Percentiles rank a stretch among this genome's conserved stretches.
These are phyloP conservation scores for Yarrowia keelungensis DNA, from an alignment of 805 yeast genomes.

Conservation along the genomic window DNA sequence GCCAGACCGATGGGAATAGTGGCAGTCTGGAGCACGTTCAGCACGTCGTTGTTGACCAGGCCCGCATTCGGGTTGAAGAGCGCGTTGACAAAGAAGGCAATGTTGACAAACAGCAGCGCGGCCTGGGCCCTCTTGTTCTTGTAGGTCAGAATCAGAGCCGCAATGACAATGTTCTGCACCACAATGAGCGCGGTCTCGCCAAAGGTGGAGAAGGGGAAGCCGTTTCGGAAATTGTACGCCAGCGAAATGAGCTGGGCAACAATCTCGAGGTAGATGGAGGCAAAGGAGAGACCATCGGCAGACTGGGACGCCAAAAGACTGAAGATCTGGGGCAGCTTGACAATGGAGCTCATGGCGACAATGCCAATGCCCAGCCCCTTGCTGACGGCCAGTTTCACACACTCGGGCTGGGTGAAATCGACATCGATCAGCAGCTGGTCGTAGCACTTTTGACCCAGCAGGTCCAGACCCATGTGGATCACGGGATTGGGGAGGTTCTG, in stretches of 20 bases:
- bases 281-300: constrained; percentile 51
- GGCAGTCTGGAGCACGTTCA: constrained; percentile 47
- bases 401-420: constrained; percentile 44
- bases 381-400: constrained; percentile 48
- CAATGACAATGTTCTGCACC: constrained; percentile 51
- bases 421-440: constrained; percentile 43
- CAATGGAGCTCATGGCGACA: constrained; percentile 51
- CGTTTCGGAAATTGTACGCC: constrained; percentile 51
- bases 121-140: constrained; percentile 42
- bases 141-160: constrained; percentile 47
- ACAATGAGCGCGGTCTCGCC: constrained; percentile 53
- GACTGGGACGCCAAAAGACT: constrained; percentile 49
- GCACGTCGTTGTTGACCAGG: constrained; percentile 44
- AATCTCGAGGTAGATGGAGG: constrained; percentile 50
- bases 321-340: constrained; percentile 55
- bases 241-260: constrained; percentile 49
- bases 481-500: constrained; percentile 44
- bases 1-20: constrained; percentile 52
- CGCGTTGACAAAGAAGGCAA: constrained; percentile 43
- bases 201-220: constrained; percentile 52
- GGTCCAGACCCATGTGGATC: constrained; percentile 41
- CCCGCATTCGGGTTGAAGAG: constrained; percentile 45
- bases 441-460: constrained; percentile 46
- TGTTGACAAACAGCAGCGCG: constrained; percentile 43
- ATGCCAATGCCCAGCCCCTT: constrained; percentile 52